Evolutionary conservation across 805 yeast species (phyloP).

Genomic region (Clavispora santaluciae): DNA sequence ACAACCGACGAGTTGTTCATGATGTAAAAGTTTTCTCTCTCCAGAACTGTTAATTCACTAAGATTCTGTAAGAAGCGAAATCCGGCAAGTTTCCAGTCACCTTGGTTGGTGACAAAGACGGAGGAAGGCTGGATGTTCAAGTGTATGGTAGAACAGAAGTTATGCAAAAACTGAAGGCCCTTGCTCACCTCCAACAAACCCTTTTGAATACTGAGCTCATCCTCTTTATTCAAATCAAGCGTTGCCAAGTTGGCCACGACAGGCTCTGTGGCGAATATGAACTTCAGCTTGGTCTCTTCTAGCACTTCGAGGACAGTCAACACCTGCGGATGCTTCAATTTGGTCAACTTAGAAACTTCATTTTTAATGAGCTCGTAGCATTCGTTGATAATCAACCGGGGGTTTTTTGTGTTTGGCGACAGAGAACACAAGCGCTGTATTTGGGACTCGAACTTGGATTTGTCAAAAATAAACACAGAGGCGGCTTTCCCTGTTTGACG

Average conservation of each 20-base stretch:
- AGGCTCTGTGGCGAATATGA: slow-evolving; percentile 81
- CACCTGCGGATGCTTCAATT: slow-evolving; percentile 85
- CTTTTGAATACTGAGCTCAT: slow-evolving; percentile 70
- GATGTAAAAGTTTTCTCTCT: slow-evolving; percentile 54
- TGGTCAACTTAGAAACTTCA: slow-evolving; percentile 70
- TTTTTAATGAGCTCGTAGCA: slow-evolving; percentile 57
- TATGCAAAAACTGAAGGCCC: slow-evolving; percentile 80
- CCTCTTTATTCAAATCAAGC: slow-evolving; percentile 35
- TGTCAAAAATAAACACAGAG: slow-evolving; percentile 84
- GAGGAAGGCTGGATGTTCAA: slow-evolving; percentile 74
- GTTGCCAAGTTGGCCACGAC: slow-evolving; percentile 54
- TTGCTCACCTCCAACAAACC: slow-evolving; percentile 77
- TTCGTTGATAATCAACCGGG: slow-evolving; percentile 54
- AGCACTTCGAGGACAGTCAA: slow-evolving; percentile 80
- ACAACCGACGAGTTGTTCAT: slow-evolving; percentile 73
- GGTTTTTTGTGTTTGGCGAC: slow-evolving; percentile 33
- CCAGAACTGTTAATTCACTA: slow-evolving; percentile 44
- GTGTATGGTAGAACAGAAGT: slow-evolving; percentile 69
- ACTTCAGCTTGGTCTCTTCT: slow-evolving; percentile 76
- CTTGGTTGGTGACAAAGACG: slow-evolving; percentile 70
- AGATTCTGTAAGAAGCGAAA: slow-evolving; percentile 46
- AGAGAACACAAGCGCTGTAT: slow-evolving; percentile 36
- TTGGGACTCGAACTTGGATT: slow-evolving; percentile 61
- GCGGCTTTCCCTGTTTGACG: slow-evolving; percentile 56
- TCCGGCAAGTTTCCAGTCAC: slow-evolving; percentile 93